phyloP scores from a whole-genome alignment of 495 filamentous ascomycete species.

The Xylaria castorea region DNA sequence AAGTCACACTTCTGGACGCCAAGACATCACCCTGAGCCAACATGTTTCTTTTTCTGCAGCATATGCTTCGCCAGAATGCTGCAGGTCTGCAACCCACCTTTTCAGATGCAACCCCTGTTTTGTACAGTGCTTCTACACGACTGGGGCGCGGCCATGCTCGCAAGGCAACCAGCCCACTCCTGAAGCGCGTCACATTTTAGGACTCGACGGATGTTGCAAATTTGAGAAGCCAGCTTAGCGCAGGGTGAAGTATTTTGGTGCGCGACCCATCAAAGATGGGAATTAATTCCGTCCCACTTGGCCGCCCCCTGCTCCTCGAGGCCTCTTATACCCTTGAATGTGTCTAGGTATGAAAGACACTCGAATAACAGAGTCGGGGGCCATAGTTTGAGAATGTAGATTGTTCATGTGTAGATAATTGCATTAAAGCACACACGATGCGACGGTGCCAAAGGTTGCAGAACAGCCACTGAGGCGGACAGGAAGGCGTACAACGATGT shows the following conservation, averaged over 20 bases:
- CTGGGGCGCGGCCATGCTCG: conserved; percentile 6
- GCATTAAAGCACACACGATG: background rate
- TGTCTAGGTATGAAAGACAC: background rate
- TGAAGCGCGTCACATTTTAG: conserved; percentile 20
- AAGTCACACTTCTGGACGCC: conserved; percentile 13
- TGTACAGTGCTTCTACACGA: conserved; percentile 21
- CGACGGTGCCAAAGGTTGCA: background rate
- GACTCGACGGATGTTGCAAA: background rate
- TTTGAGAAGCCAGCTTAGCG: conserved; percentile 22
- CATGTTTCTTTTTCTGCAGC: conserved; percentile 15
- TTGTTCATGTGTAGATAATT: background rate
- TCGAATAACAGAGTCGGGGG: background rate
- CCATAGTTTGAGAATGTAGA: background rate
- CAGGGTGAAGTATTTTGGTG: background rate
- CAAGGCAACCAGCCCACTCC: conserved; percentile 22
- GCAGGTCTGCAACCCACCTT: conserved; percentile 16
- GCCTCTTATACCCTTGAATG: background rate
- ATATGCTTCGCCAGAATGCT: background rate
- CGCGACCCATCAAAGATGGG: conserved; percentile 15
- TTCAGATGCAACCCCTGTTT: conserved; percentile 6
- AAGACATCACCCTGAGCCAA: background rate
- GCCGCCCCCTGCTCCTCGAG: background rate
- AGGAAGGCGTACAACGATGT: conserved; percentile 17
- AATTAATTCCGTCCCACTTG: conserved; percentile 3
- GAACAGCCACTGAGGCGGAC: conserved; percentile 13